Evolutionary conservation across 305 asterid species (phyloP).

Genomic region (Petunia hybrid): DNA sequence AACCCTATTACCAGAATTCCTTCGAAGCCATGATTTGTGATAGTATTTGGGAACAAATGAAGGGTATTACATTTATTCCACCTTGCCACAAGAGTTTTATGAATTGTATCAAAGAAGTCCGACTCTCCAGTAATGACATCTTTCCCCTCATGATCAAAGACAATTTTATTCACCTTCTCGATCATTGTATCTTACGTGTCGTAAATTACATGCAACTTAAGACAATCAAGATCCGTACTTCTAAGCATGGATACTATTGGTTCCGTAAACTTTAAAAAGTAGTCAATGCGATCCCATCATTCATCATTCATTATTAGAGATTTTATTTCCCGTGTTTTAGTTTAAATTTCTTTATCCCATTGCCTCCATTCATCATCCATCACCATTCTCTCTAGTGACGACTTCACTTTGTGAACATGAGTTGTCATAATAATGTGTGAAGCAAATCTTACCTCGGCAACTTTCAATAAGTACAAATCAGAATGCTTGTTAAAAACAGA

Average conservation of each 20-base stretch:
- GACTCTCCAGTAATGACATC: neutral
- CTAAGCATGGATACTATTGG: slow-evolving; percentile 11
- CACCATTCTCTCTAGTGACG: no score
- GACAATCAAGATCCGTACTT: neutral
- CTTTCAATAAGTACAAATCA: neutral
- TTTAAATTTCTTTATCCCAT: neutral
- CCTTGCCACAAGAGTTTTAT: neutral
- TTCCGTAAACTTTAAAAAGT: neutral
- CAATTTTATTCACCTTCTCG: neutral
- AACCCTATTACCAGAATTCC: neutral
- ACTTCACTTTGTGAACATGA: neutral
- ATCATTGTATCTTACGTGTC: slow-evolving; percentile 17
- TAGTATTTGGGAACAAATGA: slow-evolving; percentile 29
- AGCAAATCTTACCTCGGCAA: neutral
- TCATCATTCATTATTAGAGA: no score
- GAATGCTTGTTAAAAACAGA: no score
- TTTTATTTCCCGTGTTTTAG: neutral
- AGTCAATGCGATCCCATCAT: neutral
- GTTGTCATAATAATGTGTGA: neutral
- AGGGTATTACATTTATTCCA: slow-evolving; percentile 28
- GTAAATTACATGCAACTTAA: neutral
- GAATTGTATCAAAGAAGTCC: neutral
- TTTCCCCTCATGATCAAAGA: neutral
- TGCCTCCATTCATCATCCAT: neutral
- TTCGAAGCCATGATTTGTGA: neutral